Percentiles rank a stretch among this genome's conserved stretches.
These are phyloP conservation scores for Stagonosporopsis chrysanthemi DNA, from an alignment of 2,329 filamentous ascomycete species.

Conservation along the genomic window DNA sequence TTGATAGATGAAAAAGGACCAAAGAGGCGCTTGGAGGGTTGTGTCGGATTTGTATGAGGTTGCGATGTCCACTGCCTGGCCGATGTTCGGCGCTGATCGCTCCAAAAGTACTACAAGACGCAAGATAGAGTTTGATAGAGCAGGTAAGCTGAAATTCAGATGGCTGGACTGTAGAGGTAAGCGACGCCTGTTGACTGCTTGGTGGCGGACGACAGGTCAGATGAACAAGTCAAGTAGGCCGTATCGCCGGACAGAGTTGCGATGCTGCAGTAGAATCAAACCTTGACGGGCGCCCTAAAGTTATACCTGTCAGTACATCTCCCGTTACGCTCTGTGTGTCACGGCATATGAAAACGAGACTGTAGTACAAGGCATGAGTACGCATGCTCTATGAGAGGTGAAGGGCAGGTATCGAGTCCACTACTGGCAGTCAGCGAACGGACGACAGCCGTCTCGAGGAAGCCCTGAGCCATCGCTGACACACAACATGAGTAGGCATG, in stretches of 20 bases:
- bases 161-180: neutral
- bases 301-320: conserved; percentile 43
- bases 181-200: neutral
- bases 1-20: neutral
- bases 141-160: neutral
- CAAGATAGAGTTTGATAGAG: neutral
- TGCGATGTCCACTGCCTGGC: neutral
- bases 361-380: conserved; percentile 43
- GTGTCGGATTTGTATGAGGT: neutral
- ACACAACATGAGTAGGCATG: conserved; percentile 37
- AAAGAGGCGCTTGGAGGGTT: neutral
- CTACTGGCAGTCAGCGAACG: conserved; percentile 32
- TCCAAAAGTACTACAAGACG: neutral
- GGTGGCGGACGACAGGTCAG: neutral
- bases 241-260: conserved; percentile 5
- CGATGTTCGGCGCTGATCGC: neutral
- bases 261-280: conserved; percentile 15
- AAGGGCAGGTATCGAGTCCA: conserved; percentile 31
- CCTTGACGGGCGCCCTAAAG: conserved; percentile 31
- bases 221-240: neutral
- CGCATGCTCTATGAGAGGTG: conserved; percentile 32
- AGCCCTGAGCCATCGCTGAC: conserved; percentile 33
- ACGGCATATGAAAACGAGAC: conserved; percentile 38
- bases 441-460: conserved; percentile 31
- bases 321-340: conserved; percentile 39